Base-by-base conservation (phyloP, 768 basidiomycete species). In the Strobilomyces confusus region DNA sequence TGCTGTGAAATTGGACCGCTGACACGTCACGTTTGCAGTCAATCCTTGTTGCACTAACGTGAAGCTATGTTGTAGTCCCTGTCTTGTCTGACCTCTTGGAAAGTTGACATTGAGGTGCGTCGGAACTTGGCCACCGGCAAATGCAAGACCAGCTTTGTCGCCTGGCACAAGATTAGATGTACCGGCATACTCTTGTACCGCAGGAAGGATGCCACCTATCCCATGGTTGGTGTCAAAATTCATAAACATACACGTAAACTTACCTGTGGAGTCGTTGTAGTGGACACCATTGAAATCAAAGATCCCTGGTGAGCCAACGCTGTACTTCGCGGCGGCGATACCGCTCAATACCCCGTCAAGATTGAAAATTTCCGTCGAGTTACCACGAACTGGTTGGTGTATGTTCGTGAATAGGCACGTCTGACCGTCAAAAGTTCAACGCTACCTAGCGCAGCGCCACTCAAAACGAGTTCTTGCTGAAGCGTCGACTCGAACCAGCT, bases 21-120 rank as follows among this genome's bases (percentile, higher is more conserved):
- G 20, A 45, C 50, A 54, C 1, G 34, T 44, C 33, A 62, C 52
- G 9, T 63, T 26, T 20, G 60, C 60, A 17, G 61, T 63, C 12
- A 62, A n/a, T n/a, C 61, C 61, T 41, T 62, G 61, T 43, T 63
- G 61, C 19, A n/a, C 14, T 15, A 62, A 15, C 1, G 46, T n/a
- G 17, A 44, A 54, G 3, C 2, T 17, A 6, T 14, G 15, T 4
- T 12, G 4, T 4, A 54, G 41, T 19, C 51, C 55, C 13, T 48
- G 44, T 33, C 13, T 14, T 33, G 11, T 3, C 1, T 11, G 29
- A 1, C 23, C 33, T 2, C 29, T 9, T 2, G 42, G 15, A n/a
- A 25, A 37, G 34, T 36, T 12, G 14, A 48, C 14, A 4, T 33
- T 2, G 25, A 48, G 33, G 29, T 48, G 30, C 17, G 51, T 56